Evolutionary conservation across 495 filamentous ascomycete genomes (phyloP).

Genomic region (Glarea lozoyensis): DNA sequence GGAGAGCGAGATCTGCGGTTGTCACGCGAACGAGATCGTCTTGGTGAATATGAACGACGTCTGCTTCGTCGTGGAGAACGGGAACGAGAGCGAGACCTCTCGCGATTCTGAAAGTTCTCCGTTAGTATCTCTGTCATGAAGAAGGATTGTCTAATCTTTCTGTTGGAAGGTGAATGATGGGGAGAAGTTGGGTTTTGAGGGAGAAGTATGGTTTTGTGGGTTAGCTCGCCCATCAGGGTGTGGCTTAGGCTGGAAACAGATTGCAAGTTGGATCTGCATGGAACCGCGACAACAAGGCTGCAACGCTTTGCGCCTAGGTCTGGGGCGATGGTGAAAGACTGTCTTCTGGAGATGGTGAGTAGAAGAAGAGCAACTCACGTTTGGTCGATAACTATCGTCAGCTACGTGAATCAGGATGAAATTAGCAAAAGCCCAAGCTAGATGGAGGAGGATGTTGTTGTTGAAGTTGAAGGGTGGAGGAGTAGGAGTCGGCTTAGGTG

Average conservation of each 20-base stretch:
- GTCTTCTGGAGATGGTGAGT: not conserved
- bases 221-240: conserved; percentile 3
- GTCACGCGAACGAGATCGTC: conserved; percentile 35
- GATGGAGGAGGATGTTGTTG: not conserved
- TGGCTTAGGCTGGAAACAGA: conserved; percentile 1
- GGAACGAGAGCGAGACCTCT: conserved; percentile 71
- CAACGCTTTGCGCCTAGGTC: not conserved
- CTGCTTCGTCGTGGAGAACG: conserved; percentile 84
- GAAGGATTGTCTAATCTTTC: not conserved
- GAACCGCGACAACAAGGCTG: conserved; percentile 1
- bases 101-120: conserved; percentile 55
- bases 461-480: not conserved
- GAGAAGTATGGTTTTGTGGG: not conserved
- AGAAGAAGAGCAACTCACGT: not conserved
- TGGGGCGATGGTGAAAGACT: not conserved
- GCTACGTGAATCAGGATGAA: not conserved
- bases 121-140: conserved; percentile 27
- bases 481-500: not conserved
- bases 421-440: not conserved
- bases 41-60: conserved; percentile 40
- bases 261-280: not conserved
- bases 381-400: conserved; percentile 3
- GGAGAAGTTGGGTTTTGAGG: not conserved
- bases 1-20: conserved; percentile 78
- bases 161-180: not conserved